Conservation (phyloP, 441 rosid species). For the Omphalea diandra region DNA sequence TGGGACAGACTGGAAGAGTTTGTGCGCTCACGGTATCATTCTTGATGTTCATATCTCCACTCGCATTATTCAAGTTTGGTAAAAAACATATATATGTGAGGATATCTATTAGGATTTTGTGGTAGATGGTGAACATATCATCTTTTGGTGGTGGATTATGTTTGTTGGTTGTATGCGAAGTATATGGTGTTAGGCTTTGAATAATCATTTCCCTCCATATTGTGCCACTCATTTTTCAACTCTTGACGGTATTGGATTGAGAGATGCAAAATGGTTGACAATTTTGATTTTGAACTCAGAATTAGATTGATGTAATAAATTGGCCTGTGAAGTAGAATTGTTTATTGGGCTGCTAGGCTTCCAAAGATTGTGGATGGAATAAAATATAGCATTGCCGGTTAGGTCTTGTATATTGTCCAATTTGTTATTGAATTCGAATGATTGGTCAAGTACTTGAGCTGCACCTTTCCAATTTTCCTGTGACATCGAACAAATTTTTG, state of each 20-base stretch:
- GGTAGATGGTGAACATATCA: constrained; percentile 1
- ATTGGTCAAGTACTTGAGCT: background rate
- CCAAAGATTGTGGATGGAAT: background rate
- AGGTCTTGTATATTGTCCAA: background rate
- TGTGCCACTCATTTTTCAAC: background rate
- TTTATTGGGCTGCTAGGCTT: background rate
- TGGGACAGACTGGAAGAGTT: constrained; percentile 94
- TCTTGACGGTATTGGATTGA: background rate
- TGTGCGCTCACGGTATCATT: constrained; percentile 80
- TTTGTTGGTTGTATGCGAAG: background rate
- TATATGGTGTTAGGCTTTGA: background rate
- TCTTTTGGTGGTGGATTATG: background rate
- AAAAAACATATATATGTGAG: constrained; percentile 8
- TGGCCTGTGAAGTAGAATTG: background rate
- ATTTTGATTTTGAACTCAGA: constrained; percentile 1
- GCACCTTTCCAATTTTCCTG: background rate
- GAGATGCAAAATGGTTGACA: background rate
- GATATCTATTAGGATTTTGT: background rate
- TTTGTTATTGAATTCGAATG: background rate
- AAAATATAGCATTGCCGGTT: background rate
- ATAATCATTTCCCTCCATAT: background rate
- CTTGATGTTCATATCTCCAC: constrained; percentile 39
- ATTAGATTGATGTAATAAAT: background rate
- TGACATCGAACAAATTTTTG: background rate
- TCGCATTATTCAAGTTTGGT: constrained; percentile 12